phyloP scores from a whole-genome alignment of 176 grass and related monocot genomes.

The Aegilops speltoides region DNA sequence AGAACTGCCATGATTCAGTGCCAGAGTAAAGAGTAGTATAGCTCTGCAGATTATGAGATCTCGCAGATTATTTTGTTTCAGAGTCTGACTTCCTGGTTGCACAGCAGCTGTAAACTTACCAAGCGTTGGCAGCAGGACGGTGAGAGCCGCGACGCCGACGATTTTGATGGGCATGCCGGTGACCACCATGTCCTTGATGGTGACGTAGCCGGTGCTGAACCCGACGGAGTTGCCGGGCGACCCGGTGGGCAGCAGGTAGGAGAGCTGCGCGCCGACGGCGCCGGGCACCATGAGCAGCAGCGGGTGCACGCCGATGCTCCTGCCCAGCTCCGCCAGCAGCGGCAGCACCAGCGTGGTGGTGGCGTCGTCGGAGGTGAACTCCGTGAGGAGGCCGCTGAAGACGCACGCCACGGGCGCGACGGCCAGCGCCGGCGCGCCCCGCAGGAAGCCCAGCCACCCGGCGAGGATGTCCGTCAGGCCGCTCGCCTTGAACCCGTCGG shows the following conservation, averaged over 20 bases:
- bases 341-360: conserved; percentile 76
- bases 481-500: conserved; percentile 64
- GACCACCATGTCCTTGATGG: conserved; percentile 72
- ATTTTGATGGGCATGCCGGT: conserved; percentile 61
- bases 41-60: background rate
- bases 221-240: conserved; percentile 70
- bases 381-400: conserved; percentile 52
- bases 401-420: conserved; percentile 55
- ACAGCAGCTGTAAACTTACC: conserved; percentile 32
- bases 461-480: conserved; percentile 64
- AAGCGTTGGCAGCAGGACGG: conserved; percentile 59
- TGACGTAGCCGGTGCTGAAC: conserved; percentile 59
- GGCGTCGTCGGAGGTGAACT: conserved; percentile 83
- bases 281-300: conserved; percentile 81
- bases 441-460: conserved; percentile 45
- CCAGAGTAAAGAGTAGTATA: background rate
- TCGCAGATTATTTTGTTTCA: background rate
- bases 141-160: conserved; percentile 33
- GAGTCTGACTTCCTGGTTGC: background rate
- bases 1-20: background rate
- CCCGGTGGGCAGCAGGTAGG: conserved; percentile 70
- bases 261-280: conserved; percentile 67
- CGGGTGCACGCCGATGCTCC: conserved; percentile 50
- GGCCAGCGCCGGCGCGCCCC: conserved; percentile 44
- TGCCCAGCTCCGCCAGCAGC: conserved; percentile 64